Evolutionary conservation across 139 green algal genomes (phyloP).

Genomic region (Volvox reticuliferus): DNA sequence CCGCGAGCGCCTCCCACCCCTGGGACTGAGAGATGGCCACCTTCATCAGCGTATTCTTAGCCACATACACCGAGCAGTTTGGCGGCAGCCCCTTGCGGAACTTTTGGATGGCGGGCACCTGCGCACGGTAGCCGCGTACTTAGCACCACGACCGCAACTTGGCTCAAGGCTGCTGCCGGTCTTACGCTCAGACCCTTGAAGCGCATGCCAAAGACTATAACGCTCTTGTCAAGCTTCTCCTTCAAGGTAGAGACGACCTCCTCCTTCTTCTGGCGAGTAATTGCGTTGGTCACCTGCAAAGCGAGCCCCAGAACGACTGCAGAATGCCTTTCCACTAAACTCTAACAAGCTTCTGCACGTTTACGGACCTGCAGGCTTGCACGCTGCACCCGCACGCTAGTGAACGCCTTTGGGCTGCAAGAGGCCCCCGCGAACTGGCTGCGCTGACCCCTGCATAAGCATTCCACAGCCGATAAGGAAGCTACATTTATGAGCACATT

Average conservation of each 20-base stretch:
- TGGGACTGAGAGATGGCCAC: constrained; percentile 76
- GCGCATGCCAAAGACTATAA: constrained; percentile 85
- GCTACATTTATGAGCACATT: background rate
- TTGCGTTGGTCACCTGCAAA: constrained; percentile 77
- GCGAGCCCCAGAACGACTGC: background rate
- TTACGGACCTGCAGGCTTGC: constrained; percentile 47
- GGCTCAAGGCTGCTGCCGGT: constrained; percentile 20
- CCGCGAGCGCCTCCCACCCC: constrained; percentile 66
- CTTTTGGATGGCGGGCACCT: constrained; percentile 83
- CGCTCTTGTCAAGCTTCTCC: constrained; percentile 77
- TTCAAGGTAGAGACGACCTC: constrained; percentile 78
- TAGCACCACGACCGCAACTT: constrained; percentile 12
- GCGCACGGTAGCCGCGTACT: constrained; percentile 10
- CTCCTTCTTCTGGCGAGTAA: constrained; percentile 87
- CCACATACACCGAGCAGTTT: constrained; percentile 76
- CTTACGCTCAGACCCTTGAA: constrained; percentile 87
- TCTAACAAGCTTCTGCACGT: background rate
- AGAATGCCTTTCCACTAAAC: background rate
- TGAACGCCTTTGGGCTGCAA: constrained; percentile 43
- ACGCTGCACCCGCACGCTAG: constrained; percentile 18
- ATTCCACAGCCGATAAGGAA: background rate
- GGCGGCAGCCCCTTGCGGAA: constrained; percentile 81
- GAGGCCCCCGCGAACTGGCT: constrained; percentile 36
- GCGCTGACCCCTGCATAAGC: constrained; percentile 35
- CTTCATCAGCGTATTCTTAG: constrained; percentile 91